Evolutionary conservation across 768 basidiomycete genomes (phyloP).

Genomic region (Suillus weaverae): DNA sequence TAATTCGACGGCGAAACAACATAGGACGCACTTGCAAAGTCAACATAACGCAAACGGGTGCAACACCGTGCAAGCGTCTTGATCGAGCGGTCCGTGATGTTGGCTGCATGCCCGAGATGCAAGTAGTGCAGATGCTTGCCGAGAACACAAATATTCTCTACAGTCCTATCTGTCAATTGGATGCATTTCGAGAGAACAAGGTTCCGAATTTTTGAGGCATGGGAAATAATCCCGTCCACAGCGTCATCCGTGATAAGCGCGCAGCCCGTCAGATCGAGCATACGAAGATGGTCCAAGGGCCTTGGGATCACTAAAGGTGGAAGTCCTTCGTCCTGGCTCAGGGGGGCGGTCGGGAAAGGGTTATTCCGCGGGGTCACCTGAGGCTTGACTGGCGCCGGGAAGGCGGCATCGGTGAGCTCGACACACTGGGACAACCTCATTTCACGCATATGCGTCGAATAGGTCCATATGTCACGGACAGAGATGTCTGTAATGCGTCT

Average conservation of each 20-base stretch:
- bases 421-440: constrained; percentile 81
- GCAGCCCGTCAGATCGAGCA: constrained; percentile 92
- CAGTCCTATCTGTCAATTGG: constrained; percentile 74
- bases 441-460: constrained; percentile 85
- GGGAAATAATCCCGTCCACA: constrained; percentile 77
- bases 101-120: constrained; percentile 88
- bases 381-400: constrained; percentile 66
- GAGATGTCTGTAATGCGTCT: constrained; percentile 72
- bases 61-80: constrained; percentile 81
- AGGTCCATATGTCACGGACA: constrained; percentile 80
- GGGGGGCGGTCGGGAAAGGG: constrained; percentile 41
- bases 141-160: constrained; percentile 81
- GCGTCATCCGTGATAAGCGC: constrained; percentile 78
- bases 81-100: constrained; percentile 89
- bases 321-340: constrained; percentile 41
- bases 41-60: constrained; percentile 89
- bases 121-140: constrained; percentile 94
- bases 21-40: constrained; percentile 80
- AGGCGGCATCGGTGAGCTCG: constrained; percentile 78
- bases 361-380: constrained; percentile 33
- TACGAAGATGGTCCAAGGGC: constrained; percentile 81
- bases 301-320: constrained; percentile 67
- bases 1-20: neutral
- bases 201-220: constrained; percentile 82
- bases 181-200: constrained; percentile 85